phyloP scores from a whole-genome alignment of 345 rosid genomes.

The Melastoma malabathricum region DNA sequence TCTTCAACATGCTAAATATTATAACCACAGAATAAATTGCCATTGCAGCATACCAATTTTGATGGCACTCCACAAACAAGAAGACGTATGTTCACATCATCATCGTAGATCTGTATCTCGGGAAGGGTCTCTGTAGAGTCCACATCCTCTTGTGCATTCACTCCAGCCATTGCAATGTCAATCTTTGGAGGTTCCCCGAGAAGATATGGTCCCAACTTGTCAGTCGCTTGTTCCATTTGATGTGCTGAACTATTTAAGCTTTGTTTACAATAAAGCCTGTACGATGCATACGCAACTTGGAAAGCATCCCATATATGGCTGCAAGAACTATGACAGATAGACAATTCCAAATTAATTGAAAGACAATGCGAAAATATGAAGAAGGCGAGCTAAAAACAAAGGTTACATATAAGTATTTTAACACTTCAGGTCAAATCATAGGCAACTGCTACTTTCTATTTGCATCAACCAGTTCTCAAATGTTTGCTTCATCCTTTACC shows the following conservation, averaged over 20 bases:
- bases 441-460: not conserved
- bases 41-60: conserved; percentile 38
- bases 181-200: conserved; percentile 93
- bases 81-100: conserved; percentile 72
- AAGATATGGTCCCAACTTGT: conserved; percentile 49
- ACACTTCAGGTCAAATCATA: no score
- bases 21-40: conserved; percentile 5
- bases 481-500: conserved; percentile 24
- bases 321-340: conserved; percentile 56
- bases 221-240: conserved; percentile 26
- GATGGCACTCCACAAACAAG: conserved; percentile 76
- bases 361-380: no score
- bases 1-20: conserved; percentile 1
- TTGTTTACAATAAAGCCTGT: conserved; percentile 52
- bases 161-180: conserved; percentile 49
- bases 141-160: conserved; percentile 59
- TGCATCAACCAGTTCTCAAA: not conserved
- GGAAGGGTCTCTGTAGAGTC: conserved; percentile 62
- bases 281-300: conserved; percentile 81
- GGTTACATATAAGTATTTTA: no score
- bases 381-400: no score
- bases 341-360: conserved; percentile 3
- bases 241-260: conserved; percentile 25
- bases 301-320: conserved; percentile 90
- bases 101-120: conserved; percentile 83